phyloP scores from a whole-genome alignment of 345 rosid species.

The Aethionema arabicum region DNA sequence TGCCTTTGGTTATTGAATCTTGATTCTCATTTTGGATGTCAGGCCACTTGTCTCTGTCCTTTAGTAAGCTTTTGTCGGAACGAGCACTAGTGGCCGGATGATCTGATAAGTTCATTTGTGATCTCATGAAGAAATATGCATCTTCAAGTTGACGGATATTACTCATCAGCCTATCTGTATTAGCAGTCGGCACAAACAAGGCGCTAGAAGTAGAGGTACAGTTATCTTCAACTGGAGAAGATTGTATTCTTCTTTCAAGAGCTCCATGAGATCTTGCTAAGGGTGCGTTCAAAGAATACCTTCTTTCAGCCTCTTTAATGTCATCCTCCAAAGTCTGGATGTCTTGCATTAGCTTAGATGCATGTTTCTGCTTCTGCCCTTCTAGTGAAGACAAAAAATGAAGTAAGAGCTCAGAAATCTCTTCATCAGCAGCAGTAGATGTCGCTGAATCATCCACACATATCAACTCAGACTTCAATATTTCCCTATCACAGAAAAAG shows the following conservation, averaged over 20 bases:
- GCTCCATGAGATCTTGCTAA: conserved; percentile 33
- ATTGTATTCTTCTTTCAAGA: conserved; percentile 32
- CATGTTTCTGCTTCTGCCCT: conserved; percentile 61
- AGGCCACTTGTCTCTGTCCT: conserved; percentile 37
- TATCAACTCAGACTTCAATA: conserved; percentile 69
- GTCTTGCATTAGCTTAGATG: conserved; percentile 59
- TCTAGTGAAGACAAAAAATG: conserved; percentile 60
- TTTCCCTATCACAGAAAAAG: conserved; percentile 58
- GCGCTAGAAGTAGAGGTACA: conserved; percentile 38
- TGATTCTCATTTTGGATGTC: conserved; percentile 39
- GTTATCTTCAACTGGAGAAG: conserved; percentile 24
- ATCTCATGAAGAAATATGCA: conserved; percentile 75
- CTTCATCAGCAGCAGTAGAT: conserved; percentile 44
- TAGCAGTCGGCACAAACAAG: conserved; percentile 38
- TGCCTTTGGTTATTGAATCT: conserved; percentile 38
- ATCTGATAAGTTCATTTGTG: conserved; percentile 45
- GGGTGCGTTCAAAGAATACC: conserved; percentile 38
- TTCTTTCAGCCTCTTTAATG: conserved; percentile 63
- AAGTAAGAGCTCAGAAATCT: conserved; percentile 59
- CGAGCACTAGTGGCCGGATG: conserved; percentile 36
- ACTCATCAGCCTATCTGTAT: conserved; percentile 52
- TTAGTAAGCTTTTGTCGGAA: conserved; percentile 47
- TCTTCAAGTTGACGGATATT: conserved; percentile 67
- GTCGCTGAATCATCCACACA: conserved; percentile 36
- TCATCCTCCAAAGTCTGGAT: conserved; percentile 63